phyloP scores from a whole-genome alignment of 768 basidiomycete genomes.

The Naematelia aurantialba region DNA sequence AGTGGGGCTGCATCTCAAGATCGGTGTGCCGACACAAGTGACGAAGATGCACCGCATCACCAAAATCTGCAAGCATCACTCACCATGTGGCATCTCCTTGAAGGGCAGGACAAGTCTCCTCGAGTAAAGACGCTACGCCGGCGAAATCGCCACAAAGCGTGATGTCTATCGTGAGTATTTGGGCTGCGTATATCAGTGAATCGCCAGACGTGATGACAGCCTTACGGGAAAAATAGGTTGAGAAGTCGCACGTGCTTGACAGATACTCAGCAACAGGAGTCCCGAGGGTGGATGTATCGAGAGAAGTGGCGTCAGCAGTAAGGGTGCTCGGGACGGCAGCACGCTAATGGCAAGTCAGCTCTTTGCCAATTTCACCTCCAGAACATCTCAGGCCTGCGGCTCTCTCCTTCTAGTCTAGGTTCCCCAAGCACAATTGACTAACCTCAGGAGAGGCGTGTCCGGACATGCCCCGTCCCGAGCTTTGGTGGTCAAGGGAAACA shows the following conservation, averaged over 20 bases:
- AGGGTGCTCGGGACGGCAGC: conserved; percentile 36
- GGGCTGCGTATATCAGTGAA: conserved; percentile 54
- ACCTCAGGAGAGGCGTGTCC: background rate
- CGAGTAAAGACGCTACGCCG: conserved; percentile 57
- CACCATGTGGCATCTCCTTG: conserved; percentile 57
- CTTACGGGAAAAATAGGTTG: conserved; percentile 46
- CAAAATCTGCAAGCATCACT: conserved; percentile 53
- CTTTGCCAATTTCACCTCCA: conserved; percentile 47
- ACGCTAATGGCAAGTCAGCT: conserved; percentile 21
- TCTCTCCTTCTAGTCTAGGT: no score
- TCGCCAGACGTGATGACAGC: conserved; percentile 50
- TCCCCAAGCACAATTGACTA: background rate
- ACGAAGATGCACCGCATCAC: background rate
- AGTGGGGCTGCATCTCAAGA: background rate
- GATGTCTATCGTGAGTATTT: conserved; percentile 69
- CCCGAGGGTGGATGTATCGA: conserved; percentile 57
- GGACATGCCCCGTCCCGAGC: no score
- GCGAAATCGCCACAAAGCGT: conserved; percentile 62
- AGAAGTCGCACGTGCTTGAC: conserved; percentile 57
- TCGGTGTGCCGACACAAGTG: no score
- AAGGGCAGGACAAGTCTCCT: conserved; percentile 46
- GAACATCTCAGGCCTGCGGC: no score
- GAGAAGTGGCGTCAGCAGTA: conserved; percentile 56
- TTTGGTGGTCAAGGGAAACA: no score
- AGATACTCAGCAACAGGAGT: conserved; percentile 70